These are phyloP conservation scores for Fremontodendron californicum DNA, from an alignment of 345 rosid species.

Conservation along the genomic window DNA sequence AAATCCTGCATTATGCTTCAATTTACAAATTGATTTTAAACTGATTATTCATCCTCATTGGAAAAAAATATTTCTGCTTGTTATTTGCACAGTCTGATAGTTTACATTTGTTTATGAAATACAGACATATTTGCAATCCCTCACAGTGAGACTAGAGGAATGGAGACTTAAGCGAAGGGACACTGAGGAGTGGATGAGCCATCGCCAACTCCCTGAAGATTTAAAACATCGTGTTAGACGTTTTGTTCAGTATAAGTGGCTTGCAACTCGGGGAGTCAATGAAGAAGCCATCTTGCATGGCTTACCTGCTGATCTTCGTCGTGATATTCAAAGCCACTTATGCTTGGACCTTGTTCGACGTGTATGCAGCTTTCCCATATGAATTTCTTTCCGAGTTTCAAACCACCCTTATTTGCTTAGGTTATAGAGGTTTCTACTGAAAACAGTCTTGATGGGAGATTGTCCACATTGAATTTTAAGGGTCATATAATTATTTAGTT, in stretches of 20 bases:
- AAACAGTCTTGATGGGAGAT: background rate
- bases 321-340: conserved; percentile 79
- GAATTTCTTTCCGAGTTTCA: background rate
- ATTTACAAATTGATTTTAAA: background rate
- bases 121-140: conserved; percentile 87
- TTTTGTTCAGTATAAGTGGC: conserved; percentile 84
- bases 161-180: conserved; percentile 92
- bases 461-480: background rate
- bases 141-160: conserved; percentile 83
- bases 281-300: conserved; percentile 73
- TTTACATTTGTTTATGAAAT: conserved; percentile 4
- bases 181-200: conserved; percentile 96
- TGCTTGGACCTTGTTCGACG: conserved; percentile 92
- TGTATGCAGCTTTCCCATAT: conserved; percentile 46
- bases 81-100: background rate
- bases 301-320: conserved; percentile 87
- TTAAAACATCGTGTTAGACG: conserved; percentile 59
- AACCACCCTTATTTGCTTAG: background rate
- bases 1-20: conserved; percentile 2
- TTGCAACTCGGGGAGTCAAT: conserved; percentile 85
- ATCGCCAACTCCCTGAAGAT: conserved; percentile 88
- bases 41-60: background rate
- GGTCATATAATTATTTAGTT: background rate
- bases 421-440: background rate
- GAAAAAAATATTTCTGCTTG: background rate